Evolutionary conservation across 129 eudicot genomes (phyloP).

Genomic region (Flaveria ramosissima): DNA sequence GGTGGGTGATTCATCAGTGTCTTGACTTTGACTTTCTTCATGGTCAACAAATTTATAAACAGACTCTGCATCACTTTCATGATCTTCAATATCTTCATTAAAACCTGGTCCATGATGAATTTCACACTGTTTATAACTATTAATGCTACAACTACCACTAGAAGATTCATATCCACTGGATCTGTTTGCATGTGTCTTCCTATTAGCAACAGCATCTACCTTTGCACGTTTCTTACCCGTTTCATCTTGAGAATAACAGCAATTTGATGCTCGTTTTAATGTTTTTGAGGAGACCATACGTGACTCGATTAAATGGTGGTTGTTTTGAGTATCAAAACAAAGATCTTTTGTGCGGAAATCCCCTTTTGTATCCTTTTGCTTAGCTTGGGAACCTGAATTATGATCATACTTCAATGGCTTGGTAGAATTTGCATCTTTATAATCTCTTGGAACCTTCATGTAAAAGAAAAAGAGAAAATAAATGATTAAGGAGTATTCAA

Average conservation of each 20-base stretch:
- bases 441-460: constrained; percentile 19
- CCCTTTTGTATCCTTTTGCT: constrained; percentile 15
- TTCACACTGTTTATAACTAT: constrained; percentile 34
- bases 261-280: constrained; percentile 46
- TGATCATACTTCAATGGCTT: constrained; percentile 9
- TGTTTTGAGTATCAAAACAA: constrained; percentile 20
- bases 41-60: constrained; percentile 26
- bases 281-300: constrained; percentile 30
- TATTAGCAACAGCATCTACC: constrained; percentile 46
- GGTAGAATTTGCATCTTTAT: constrained; percentile 15
- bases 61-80: constrained; percentile 79
- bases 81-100: constrained; percentile 40
- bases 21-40: constrained; percentile 27
- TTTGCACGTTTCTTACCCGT: neutral
- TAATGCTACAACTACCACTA: constrained; percentile 60
- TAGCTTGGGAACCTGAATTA: neutral
- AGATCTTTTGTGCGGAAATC: constrained; percentile 24
- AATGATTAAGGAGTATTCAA: neutral
- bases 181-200: constrained; percentile 34
- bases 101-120: constrained; percentile 32
- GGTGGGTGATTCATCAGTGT: constrained; percentile 5
- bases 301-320: constrained; percentile 29
- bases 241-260: constrained; percentile 33
- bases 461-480: neutral
- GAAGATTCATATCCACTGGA: constrained; percentile 46